Evolutionary conservation across 2,329 filamentous ascomycete genomes (phyloP).

Genomic region (Colletotrichum graminicola): DNA sequence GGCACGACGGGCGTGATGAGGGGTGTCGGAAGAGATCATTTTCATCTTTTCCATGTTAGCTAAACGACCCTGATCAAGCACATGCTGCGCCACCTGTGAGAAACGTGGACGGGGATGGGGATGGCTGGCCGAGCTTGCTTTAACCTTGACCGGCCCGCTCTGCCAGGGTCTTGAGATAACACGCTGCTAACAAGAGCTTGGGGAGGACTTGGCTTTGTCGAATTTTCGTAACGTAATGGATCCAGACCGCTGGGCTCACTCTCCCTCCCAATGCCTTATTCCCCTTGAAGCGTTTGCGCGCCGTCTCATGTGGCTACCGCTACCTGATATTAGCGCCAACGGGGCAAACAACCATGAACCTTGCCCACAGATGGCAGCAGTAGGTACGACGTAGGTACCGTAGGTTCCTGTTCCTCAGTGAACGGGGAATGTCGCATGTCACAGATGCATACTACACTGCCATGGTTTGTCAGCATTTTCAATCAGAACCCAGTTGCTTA

Average conservation of each 20-base stretch:
- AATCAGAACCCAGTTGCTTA: neutral
- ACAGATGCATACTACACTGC: neutral
- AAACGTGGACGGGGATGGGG: neutral
- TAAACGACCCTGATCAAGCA: neutral
- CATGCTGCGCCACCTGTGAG: conserved; percentile 6
- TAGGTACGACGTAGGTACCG: too few species aligned
- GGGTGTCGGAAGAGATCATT: neutral
- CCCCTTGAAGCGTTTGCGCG: neutral
- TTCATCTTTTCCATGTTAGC: too few species aligned
- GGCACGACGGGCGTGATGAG: neutral
- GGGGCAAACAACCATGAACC: conserved; percentile 2
- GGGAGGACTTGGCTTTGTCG: conserved; percentile 14
- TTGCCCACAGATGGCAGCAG: neutral
- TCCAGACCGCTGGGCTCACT: conserved; percentile 36
- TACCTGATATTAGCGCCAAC: neutral
- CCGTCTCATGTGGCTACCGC: neutral
- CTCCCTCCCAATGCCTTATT: too few species aligned
- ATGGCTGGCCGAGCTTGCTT: conserved; percentile 11
- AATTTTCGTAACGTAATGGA: conserved; percentile 39
- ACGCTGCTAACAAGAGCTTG: neutral
- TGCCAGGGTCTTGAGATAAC: conserved; percentile 17
- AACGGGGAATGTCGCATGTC: neutral
- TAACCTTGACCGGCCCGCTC: neutral
- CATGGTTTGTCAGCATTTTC: neutral
- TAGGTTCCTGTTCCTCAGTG: neutral